Evolutionary conservation across 2,329 filamentous ascomycete genomes (phyloP), one percentile per base, ranked within the genome.

Genomic region (Microdochium paspali): DNA sequence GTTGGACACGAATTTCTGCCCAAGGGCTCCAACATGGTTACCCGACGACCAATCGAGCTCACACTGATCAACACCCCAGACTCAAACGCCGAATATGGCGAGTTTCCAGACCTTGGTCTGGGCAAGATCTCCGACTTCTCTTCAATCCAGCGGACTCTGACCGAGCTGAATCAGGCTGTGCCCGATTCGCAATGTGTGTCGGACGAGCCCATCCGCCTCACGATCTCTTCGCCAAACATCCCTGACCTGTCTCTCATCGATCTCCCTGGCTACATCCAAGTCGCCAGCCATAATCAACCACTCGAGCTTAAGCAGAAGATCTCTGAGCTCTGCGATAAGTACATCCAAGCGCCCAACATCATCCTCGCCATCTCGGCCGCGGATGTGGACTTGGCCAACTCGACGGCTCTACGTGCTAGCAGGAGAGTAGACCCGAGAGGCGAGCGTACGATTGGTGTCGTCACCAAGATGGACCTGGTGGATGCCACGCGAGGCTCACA

Each of bases 11-110:
- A 98, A 58, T 98, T 98, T 56, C 70, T 98, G 43, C 94, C 93
- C 5, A 98, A 98, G 66, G 93, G 93, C n/a, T 84, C 84, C 39
- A 98, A 98, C 60, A 98, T 98, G 93, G 93, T 98, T 45, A 98
- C 93, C 9, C 79, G 94, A 35, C 77, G 93, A 50, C 93, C 93
- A 0, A 98, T 98, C 61, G 93, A 98, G 67, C 76, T 98, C 48
- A 98, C 93, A 0, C 77, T 98, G 5, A 84, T 98, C 66, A 97
- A 98, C 66, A 97, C 91, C 0, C 91, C 91, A 0, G 85, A 90
- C 48, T 84, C 88, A 1, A 79, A 82, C 42, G 80, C 85, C 2
- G 93, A 98, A 62, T 98, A 95, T 63, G 93, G 90, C 61, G 93
- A 98, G 64, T 98, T 98, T 55, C 90, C 93, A 1, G 88, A 94